These are phyloP conservation scores for Fusarium pseudonygamai DNA, from an alignment of 2,329 filamentous ascomycete genomes.

Conservation along the genomic window DNA sequence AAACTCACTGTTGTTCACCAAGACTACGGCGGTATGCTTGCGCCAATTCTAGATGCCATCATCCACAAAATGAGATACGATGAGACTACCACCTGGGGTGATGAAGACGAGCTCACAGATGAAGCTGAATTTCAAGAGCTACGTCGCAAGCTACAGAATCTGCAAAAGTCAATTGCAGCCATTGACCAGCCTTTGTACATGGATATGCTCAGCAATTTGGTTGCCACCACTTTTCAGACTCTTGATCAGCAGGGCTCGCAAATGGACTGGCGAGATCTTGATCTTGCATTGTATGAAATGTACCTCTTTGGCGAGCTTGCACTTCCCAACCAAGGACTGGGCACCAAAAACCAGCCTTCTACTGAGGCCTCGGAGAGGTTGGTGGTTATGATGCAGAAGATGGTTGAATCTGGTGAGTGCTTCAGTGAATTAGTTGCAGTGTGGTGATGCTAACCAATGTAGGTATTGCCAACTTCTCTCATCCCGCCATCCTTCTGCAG, in stretches of 20 bases:
- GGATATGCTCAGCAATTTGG: constrained; percentile 84
- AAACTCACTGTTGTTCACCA: constrained; percentile 78
- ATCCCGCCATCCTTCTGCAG: constrained; percentile 91
- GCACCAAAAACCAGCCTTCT: constrained; percentile 83
- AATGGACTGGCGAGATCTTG: constrained; percentile 94
- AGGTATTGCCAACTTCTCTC: constrained; percentile 86
- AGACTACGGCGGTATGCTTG: constrained; percentile 83
- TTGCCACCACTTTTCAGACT: constrained; percentile 87
- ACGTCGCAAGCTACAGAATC: constrained; percentile 84
- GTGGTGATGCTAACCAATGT: constrained; percentile 33
- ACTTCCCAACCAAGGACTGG: constrained; percentile 87
- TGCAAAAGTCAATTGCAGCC: constrained; percentile 92
- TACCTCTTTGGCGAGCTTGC: constrained; percentile 94
- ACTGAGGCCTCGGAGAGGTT: constrained; percentile 82
- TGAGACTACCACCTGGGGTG: constrained; percentile 91
- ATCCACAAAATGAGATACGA: constrained; percentile 98
- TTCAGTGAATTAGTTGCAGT: not conserved
- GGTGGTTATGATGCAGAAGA: constrained; percentile 91
- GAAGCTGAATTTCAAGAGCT: constrained; percentile 98
- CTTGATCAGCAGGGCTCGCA: constrained; percentile 76
- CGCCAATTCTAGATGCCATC: constrained; percentile 89
- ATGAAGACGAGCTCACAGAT: constrained; percentile 93
- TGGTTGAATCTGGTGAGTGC: constrained; percentile 88
- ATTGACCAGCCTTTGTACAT: constrained; percentile 91
- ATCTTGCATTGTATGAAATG: constrained; percentile 94